A percentile compares a stretch with the other conserved stretches of the same genome.
Evolutionary conservation across 2,329 filamentous ascomycete genomes (phyloP).

Genomic region (Rutstroemia sydowiana): DNA sequence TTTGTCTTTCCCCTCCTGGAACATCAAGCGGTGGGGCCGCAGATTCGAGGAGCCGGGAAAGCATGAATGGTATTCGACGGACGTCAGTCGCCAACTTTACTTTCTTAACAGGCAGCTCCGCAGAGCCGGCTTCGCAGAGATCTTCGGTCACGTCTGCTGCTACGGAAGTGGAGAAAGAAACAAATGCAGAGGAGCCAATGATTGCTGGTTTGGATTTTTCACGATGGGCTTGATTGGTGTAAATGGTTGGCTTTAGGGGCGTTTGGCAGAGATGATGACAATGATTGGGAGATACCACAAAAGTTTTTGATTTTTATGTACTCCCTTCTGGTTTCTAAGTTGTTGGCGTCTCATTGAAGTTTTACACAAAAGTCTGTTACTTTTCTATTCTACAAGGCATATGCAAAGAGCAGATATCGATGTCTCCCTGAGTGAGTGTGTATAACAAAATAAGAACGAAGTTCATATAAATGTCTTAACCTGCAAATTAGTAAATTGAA

Average conservation of each 20-base stretch:
- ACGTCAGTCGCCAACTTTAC: slow-evolving; percentile 62
- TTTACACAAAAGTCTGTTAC: background rate
- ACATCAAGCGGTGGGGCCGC: slow-evolving; percentile 22
- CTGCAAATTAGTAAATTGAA: too few species aligned
- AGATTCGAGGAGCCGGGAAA: slow-evolving; percentile 44
- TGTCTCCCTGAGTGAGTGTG: too few species aligned
- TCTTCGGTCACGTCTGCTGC: slow-evolving; percentile 47
- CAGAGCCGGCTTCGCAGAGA: slow-evolving; percentile 50
- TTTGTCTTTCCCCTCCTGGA: slow-evolving; percentile 26
- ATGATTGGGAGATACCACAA: slow-evolving; percentile 22
- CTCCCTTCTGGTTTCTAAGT: background rate
- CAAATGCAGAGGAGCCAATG: slow-evolving; percentile 24
- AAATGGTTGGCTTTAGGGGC: background rate
- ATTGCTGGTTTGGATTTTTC: slow-evolving; percentile 30
- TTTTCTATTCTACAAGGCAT: too few species aligned
- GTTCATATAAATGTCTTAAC: too few species aligned
- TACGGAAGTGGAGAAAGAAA: slow-evolving; percentile 44
- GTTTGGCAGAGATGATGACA: background rate
- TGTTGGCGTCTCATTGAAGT: background rate
- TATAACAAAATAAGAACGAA: too few species aligned
- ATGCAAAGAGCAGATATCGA: too few species aligned
- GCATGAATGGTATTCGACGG: slow-evolving; percentile 51
- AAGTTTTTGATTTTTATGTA: slow-evolving; percentile 14
- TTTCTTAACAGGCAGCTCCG: slow-evolving; percentile 51
- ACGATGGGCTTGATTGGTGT: slow-evolving; percentile 26